These are phyloP conservation scores for Ambrosia artemisiifolia DNA, from an alignment of 129 eudicot species.

Conservation along the genomic window DNA sequence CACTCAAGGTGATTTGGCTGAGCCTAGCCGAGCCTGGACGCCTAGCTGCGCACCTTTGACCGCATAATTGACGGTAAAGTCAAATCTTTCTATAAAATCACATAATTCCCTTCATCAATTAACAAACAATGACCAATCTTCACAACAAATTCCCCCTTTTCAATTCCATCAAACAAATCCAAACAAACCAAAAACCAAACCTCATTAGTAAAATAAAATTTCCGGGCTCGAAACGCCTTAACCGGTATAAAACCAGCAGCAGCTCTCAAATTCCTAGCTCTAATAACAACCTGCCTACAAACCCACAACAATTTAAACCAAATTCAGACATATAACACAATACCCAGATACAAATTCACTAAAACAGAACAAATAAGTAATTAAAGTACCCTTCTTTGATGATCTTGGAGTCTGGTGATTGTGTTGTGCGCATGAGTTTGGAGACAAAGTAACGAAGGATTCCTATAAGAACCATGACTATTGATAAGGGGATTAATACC, in stretches of 20 bases:
- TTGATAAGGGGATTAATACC: conserved; percentile 73
- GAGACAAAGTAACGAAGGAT: conserved; percentile 88
- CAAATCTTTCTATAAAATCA: background rate
- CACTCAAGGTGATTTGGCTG: no score
- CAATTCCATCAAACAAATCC: background rate
- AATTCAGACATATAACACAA: background rate
- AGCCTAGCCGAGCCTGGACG: no score
- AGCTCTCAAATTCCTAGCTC: conserved; percentile 77
- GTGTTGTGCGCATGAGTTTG: conserved; percentile 83
- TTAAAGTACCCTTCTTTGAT: conserved; percentile 82
- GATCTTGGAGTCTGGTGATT: conserved; percentile 71
- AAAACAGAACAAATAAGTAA: background rate
- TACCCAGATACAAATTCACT: background rate
- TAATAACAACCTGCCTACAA: conserved; percentile 71
- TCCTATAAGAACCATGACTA: conserved; percentile 88
- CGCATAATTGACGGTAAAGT: no score
- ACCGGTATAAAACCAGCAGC: conserved; percentile 69
- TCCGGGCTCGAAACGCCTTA: conserved; percentile 73
- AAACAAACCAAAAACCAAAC: conserved; percentile 25
- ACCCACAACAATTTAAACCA: conserved; percentile 4
- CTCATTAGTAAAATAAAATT: conserved; percentile 61
- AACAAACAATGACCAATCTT: background rate
- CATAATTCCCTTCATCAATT: background rate
- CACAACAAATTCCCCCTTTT: no score
- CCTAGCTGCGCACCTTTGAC: no score